Conservation (phyloP, 805 yeast species). For the Zygotorulaspora florentina region DNA sequence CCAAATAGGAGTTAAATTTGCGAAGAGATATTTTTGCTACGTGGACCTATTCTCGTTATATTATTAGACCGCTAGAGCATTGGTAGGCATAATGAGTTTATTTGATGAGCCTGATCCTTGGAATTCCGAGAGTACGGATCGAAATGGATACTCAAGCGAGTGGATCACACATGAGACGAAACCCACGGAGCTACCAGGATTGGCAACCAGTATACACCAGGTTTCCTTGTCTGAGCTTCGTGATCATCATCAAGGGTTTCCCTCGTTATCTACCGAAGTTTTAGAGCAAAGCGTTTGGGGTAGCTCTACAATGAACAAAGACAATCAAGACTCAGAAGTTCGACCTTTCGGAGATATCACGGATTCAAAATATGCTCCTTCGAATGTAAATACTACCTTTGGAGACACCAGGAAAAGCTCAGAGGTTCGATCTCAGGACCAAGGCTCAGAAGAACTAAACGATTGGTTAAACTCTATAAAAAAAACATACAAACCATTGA, state of each 20-base stretch:
- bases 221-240: slow-evolving; percentile 1
- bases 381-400: background rate
- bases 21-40: background rate
- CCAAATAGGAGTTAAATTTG: background rate
- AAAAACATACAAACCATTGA: slow-evolving; percentile 32
- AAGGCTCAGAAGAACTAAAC: slow-evolving; percentile 18
- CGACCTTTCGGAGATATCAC: background rate
- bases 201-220: slow-evolving; percentile 8
- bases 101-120: slow-evolving; percentile 18
- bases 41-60: background rate
- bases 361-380: background rate
- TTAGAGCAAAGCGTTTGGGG: slow-evolving; percentile 19
- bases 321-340: background rate
- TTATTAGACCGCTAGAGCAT: background rate
- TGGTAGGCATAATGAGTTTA: slow-evolving; percentile 6
- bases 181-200: background rate
- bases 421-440: background rate
- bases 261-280: slow-evolving; percentile 6
- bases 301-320: slow-evolving; percentile 1
- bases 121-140: slow-evolving; percentile 7
- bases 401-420: background rate
- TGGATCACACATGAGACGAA: slow-evolving; percentile 10
- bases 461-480: slow-evolving; percentile 27
- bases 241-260: background rate
- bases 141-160: slow-evolving; percentile 5